Base-by-base conservation (phyloP, 2,329 filamentous ascomycete genomes). In the Helminthosporium solani region DNA sequence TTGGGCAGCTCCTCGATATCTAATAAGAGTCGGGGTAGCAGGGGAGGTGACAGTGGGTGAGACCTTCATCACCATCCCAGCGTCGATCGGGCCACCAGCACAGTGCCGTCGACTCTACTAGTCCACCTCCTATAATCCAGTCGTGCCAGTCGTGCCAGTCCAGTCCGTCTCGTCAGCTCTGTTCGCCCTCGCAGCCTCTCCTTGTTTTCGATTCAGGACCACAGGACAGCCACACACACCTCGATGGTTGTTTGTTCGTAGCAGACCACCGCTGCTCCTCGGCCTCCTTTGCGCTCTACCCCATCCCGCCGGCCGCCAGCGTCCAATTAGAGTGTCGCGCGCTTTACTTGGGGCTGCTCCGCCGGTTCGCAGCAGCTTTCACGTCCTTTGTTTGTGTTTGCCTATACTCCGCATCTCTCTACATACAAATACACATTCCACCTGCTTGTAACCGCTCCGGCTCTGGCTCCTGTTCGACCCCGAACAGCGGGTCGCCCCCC, bases 341-440 rank as follows among this genome's bases (percentile, higher is more conserved):
- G 33, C 19, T 46, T 33, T n/a, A 11, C 40, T n/a, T 25, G 39
- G 25, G 37, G 46, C 33, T 46, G 46, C 50, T 57, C 48, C 49
- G 49, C 49, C 43, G 54, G 50, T 41, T 41, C 52, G 50, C 50
- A 57, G 52, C 53, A 56, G 20, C 30, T 5, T 16, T 23, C 15
- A 33, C 33, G 31, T 33, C 7, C 6, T 33, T 18, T 7, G 31
- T 18, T n/a, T n/a, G n/a, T n/a, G n/a, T n/a, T n/a, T n/a, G n/a
- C n/a, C n/a, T n/a, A n/a, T n/a, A n/a, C n/a, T n/a, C n/a, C n/a
- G n/a, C n/a, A n/a, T n/a, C n/a, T n/a, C n/a, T n/a, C 33, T 18
- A 18, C 33, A 20, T 18, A 33, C n/a, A n/a, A 4, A 31, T 31
- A 6, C 12, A 8, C 28, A 31, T 31, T 31, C 14, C 28, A 12